Evolutionary conservation across 768 basidiomycete genomes (phyloP), one percentile per base, ranked within the genome.

Genomic region (Auricularia cornea): DNA sequence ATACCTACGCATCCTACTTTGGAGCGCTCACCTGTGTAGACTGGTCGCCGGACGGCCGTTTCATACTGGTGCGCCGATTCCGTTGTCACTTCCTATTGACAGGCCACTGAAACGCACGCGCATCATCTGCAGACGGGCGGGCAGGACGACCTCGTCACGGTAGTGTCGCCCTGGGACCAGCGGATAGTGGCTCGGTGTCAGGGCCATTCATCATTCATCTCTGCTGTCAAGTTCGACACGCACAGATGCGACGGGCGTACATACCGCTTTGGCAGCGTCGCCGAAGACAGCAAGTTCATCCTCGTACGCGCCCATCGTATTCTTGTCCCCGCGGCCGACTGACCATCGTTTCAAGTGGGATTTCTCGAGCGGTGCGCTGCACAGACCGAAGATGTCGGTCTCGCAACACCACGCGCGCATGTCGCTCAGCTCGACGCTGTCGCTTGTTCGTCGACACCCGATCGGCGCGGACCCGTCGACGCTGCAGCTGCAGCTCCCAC

Each of bases 1-100:
- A 98, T 72, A 92, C 90, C 66, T 98, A 92, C 70, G 87, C 92
- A 1, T 93, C 94, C 3, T 99, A 99, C 73, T 99, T 98, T 70
- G 96, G 95, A 18, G 82, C 92, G 2, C 72, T 99, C 38, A 94
- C 88, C 3, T 92, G 89, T 66, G 87, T 98, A 1, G 86, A 92
- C 0, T 98, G 95, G 94, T 95, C 94, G 2, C 94, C 94, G 0
- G 95, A 98, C 72, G 92, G 93, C 14, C 85, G 95, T 23, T 98
- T 96, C 71, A 88, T 99, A 57, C 75, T 97, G 64, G 93, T 90
- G 72, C 59, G 68, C 57, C n/a, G 32, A 61, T 65, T 68, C 62
- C 26, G 12, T 44, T 32, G 60, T 65, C 68, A 61, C 26, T 14
- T 51, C 3, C 60, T 26, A 57, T 28, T n/a, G 52, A 3, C 16